phyloP scores from a whole-genome alignment of 176 grass and related monocot genomes.

The Oryza glaberrima region DNA sequence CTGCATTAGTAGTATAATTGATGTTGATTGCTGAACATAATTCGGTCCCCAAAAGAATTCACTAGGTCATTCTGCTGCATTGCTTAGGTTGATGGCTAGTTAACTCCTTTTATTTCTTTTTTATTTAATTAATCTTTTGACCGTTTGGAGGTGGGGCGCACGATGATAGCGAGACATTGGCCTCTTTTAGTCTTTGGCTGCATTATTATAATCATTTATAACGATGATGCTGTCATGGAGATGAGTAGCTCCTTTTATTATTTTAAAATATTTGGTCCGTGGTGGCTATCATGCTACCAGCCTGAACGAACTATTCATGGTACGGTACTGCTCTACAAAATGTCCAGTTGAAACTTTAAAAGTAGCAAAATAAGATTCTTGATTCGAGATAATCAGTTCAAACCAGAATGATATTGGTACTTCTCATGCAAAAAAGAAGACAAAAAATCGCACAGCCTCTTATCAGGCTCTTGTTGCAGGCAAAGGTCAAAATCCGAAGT shows the following conservation, averaged over 20 bases:
- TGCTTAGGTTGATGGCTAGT: slow-evolving; percentile 35
- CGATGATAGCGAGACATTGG: slow-evolving; percentile 34
- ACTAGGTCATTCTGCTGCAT: slow-evolving; percentile 17
- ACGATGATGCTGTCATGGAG: slow-evolving; percentile 23
- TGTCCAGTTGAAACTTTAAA: neutral
- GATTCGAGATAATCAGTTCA: neutral
- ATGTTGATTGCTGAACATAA: slow-evolving; percentile 43
- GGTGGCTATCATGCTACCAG: neutral
- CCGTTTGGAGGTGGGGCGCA: slow-evolving; percentile 34
- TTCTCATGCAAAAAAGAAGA: neutral
- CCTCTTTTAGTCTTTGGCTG: neutral
- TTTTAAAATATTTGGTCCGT: neutral
- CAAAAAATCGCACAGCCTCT: neutral
- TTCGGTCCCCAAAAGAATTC: slow-evolving; percentile 39
- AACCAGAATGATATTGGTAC: neutral
- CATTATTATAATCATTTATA: slow-evolving; percentile 1
- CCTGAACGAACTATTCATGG: neutral
- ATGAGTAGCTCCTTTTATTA: neutral
- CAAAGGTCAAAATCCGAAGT: slow-evolving; percentile 20
- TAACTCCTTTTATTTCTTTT: neutral
- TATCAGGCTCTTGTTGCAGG: neutral
- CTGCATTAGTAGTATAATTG: neutral
- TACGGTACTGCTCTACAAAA: neutral
- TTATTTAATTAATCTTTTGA: neutral
- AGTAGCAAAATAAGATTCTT: neutral